phyloP scores from a whole-genome alignment of 495 filamentous ascomycete genomes.

The Oidiodendron maius region DNA sequence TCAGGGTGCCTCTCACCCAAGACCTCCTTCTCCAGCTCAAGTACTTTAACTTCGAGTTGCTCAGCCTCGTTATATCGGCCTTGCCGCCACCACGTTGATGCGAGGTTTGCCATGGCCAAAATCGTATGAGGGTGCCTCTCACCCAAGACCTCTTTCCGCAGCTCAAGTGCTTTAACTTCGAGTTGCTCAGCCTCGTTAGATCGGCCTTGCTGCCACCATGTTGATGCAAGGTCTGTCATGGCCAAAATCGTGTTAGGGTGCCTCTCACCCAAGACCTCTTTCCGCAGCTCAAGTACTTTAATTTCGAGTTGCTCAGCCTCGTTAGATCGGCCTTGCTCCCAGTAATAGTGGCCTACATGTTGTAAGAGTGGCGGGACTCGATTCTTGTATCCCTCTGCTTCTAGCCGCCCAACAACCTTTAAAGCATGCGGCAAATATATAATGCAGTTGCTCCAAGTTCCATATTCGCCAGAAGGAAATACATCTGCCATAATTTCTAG shows the following conservation, averaged over 20 bases:
- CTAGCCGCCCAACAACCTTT: conserved; percentile 17
- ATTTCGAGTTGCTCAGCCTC: too few relatives aligned
- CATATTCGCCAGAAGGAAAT: conserved; percentile 26
- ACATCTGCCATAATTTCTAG: conserved; percentile 22
- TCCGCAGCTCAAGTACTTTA: conserved; percentile 13
- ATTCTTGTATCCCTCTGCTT: conserved; percentile 5
- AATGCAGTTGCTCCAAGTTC: conserved; percentile 30
- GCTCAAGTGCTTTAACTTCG: conserved; percentile 10
- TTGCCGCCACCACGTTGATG: too few relatives aligned
- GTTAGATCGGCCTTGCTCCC: conserved; percentile 7
- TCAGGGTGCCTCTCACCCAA: conserved; percentile 21
- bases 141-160: conserved; percentile 14
- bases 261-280: conserved; percentile 11
- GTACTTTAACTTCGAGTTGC: too few relatives aligned
- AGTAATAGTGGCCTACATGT: conserved; percentile 15
- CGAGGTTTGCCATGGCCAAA: too few relatives aligned
- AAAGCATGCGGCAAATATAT: conserved; percentile 33
- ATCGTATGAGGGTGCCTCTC: conserved; percentile 24
- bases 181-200: conserved; percentile 18
- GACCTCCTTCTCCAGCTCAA: conserved; percentile 17
- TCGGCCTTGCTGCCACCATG: too few relatives aligned
- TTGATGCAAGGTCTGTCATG: conserved; percentile 27
- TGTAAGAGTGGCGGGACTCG: conserved; percentile 2
- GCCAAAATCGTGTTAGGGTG: conserved; percentile 26
- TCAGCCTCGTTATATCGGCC: too few relatives aligned